Evolutionary conservation across 768 basidiomycete species (phyloP).

Genomic region (Trametes punicea): DNA sequence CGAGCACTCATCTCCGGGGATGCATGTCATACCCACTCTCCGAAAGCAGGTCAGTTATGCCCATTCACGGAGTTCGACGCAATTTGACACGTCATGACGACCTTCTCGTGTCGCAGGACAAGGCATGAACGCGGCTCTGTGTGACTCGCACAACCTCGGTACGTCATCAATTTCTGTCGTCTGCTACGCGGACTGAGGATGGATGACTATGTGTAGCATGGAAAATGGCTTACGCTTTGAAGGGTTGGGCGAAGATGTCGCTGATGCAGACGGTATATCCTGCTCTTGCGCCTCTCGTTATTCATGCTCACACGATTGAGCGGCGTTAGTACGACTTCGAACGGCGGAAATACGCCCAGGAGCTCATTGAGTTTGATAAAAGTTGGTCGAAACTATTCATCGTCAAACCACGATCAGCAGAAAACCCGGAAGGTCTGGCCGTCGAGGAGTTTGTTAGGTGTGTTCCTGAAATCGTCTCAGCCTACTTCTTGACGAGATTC

Average conservation of each 20-base stretch:
- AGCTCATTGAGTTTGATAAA: slow-evolving; percentile 52
- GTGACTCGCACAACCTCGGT: slow-evolving; percentile 52
- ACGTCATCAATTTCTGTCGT: background rate
- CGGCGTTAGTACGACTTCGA: slow-evolving; percentile 46
- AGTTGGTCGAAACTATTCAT: slow-evolving; percentile 49
- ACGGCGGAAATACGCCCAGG: slow-evolving; percentile 49
- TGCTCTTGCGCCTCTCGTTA: background rate
- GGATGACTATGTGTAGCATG: slow-evolving; percentile 33
- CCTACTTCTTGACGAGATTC: background rate
- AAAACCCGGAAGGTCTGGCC: slow-evolving; percentile 42
- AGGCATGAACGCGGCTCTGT: slow-evolving; percentile 52
- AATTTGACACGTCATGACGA: too few species aligned
- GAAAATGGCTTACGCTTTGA: slow-evolving; percentile 48
- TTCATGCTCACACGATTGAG: background rate
- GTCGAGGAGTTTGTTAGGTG: slow-evolving; percentile 45
- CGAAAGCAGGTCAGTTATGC: slow-evolving; percentile 35
- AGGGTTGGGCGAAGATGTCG: slow-evolving; percentile 43
- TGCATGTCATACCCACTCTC: slow-evolving; percentile 46
- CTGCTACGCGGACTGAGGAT: background rate
- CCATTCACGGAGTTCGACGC: slow-evolving; percentile 25
- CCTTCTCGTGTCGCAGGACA: too few species aligned
- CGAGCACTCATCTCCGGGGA: slow-evolving; percentile 57
- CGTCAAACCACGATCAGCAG: slow-evolving; percentile 42
- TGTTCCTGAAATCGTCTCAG: slow-evolving; percentile 8
- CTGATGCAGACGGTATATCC: slow-evolving; percentile 43